Conservation (phyloP, 1,284 basidiomycete species). For the Flammula alnicola region DNA sequence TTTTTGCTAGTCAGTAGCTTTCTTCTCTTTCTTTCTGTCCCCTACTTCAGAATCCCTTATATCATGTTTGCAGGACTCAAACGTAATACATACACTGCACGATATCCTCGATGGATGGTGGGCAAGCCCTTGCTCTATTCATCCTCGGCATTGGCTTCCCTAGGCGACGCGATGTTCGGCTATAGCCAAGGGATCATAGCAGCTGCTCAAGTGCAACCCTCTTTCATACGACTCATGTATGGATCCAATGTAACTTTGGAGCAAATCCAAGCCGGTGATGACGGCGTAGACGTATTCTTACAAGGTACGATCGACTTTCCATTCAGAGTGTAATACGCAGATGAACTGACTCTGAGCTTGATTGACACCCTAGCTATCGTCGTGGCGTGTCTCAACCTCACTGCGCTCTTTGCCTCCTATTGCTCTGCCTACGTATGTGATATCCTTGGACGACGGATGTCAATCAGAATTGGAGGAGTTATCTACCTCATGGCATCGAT, state of each 20-base stretch:
- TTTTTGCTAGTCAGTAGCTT: neutral
- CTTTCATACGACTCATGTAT: slow-evolving; percentile 54
- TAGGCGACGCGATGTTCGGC: slow-evolving; percentile 61
- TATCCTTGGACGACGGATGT: slow-evolving; percentile 51
- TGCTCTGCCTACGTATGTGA: slow-evolving; percentile 54
- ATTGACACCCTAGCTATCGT: slow-evolving; percentile 58
- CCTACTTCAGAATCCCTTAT: neutral
- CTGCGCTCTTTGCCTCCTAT: slow-evolving; percentile 51
- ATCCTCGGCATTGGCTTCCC: slow-evolving; percentile 53
- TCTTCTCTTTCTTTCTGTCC: neutral
- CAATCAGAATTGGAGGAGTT: slow-evolving; percentile 51
- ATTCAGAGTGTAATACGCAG: too few relatives aligned
- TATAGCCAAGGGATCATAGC: slow-evolving; percentile 60
- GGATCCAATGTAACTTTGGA: slow-evolving; percentile 44
- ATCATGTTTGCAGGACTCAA: slow-evolving; percentile 20
- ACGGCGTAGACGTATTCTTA: slow-evolving; percentile 49
- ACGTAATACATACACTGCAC: slow-evolving; percentile 41
- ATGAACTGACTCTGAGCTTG: too few relatives aligned
- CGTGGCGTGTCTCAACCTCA: slow-evolving; percentile 55
- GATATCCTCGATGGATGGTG: slow-evolving; percentile 57
- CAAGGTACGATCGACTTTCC: slow-evolving; percentile 46
- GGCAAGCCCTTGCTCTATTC: slow-evolving; percentile 53
- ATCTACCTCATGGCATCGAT: slow-evolving; percentile 53
- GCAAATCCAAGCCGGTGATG: slow-evolving; percentile 46
- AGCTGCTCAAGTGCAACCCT: slow-evolving; percentile 54